Evolutionary conservation across 495 filamentous ascomycete species (phyloP), one percentile per base, ranked within the genome.

Genomic region (Aspergillus coremiiformis): DNA sequence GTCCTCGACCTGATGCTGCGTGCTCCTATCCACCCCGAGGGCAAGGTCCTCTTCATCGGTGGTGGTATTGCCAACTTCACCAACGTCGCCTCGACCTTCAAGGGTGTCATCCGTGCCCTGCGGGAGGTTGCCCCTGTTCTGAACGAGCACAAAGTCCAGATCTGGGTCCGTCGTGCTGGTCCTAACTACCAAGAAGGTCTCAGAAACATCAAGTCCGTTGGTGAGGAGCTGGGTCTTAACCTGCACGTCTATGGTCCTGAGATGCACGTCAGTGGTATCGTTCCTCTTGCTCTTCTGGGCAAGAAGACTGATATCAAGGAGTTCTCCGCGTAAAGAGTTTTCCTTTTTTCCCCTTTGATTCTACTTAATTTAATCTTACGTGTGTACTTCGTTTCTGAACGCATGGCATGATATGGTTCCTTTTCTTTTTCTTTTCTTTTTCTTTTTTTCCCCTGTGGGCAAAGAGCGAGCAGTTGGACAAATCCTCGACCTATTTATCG

Each of bases 41-140:
- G 94, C 77, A 96, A 96, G 83, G 86, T 97, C 51, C 84, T 99
- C 57, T 97, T 99, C 80, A 96, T 99, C 60, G 93, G 93, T 70
- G 93, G 93, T 76, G 93, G 93, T 81, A 99, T 99, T 83, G 93
- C 93, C 78, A 99, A 99, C 85, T 99, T 99, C 79, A 99, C 93
- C 74, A 88, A 84, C 66, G 81, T 99, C 42, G 93, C 94, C 45
- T 90, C 84, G 57, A 99, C 93, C 44, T 99, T 99, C 86, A 99
- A 99, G 80, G 93, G 93, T 77, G 91, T 99, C 67, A 99, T 99
- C 73, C 87, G 90, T 52, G 93, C 93, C 32, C 84, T 99, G 51
- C 86, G 94, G 50, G 93, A 97, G 74, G 89, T 93, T 53, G 82
- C 90, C 47, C 84, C 84, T 44, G 73, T 84, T 30, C 80, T 99